Evolutionary conservation across 2,329 filamentous ascomycete species (phyloP), one percentile per base, ranked within the genome.

Genomic region (Fusarium staphyleae): DNA sequence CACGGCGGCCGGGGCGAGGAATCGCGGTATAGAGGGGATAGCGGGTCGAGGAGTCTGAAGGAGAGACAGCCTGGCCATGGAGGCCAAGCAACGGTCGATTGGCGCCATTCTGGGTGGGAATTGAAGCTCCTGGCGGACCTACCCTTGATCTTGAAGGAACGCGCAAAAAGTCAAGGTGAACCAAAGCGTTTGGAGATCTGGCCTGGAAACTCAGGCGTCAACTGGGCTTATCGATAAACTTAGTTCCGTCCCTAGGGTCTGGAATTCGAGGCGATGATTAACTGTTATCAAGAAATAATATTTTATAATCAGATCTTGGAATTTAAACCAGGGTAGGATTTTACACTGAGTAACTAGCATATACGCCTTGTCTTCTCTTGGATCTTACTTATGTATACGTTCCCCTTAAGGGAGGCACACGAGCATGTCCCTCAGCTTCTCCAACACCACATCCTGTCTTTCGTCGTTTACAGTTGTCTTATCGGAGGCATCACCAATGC

Each of bases 401-500:
- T 37, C 35, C 35, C 5, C 42, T 44, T 54, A 55, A 3, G 61
- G 62, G 15, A 70, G 30, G 39, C 72, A 74, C 4, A 63, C 61
- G 10, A 74, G 61, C 13, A 74, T 60, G 32, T 67, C 61, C 58
- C 62, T 68, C 18, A 74, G 40, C 63, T 71, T 74, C 3, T 57
- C 57, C 14, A 73, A 48, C 6, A 74, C 72, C 14, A 60, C 37
- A 22, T 60, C 60, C 60, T 74, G 72, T 22, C 62, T 59, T 4
- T 55, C 49, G 29, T 69, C 71, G 14, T 72, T 66, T 34, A 59
- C 57, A 7, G 86, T 87, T 2, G 77, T 78, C 79, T 89, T 89
- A 52, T 84, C 81, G 3, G 69, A 72, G 10, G 85, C 81, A 62
- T 83, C 75, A 0, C 83, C 87, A 4, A 88, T 81, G 57, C 85